A percentile compares a stretch with the other conserved stretches of the same genome.
phyloP scores from a whole-genome alignment of 2,329 filamentous ascomycete species.

The Hypoxylon sp. region DNA sequence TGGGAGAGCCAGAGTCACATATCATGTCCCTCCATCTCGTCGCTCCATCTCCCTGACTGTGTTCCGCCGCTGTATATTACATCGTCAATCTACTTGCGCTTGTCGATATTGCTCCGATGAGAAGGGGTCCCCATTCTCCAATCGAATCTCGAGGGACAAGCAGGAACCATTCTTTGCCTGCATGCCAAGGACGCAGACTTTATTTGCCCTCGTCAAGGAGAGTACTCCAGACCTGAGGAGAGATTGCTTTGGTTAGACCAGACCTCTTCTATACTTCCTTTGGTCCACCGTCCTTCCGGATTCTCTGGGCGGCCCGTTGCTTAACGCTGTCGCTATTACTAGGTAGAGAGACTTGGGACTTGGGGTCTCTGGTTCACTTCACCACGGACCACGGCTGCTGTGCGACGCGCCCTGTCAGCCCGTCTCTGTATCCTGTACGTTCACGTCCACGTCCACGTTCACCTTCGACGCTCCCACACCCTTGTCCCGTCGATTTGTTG shows the following conservation, averaged over 20 bases:
- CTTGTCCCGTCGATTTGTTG: conserved; percentile 45
- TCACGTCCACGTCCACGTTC: too few species aligned
- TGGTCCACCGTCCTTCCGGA: conserved; percentile 51
- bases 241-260: conserved; percentile 46
- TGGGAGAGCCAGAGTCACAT: conserved; percentile 39
- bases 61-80: conserved; percentile 52
- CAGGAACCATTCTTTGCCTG: conserved; percentile 48
- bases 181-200: conserved; percentile 51
- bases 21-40: conserved; percentile 39
- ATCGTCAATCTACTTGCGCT: conserved; percentile 53
- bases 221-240: conserved; percentile 38
- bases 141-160: conserved; percentile 47
- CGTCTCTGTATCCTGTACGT: conserved; percentile 43
- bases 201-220: conserved; percentile 42
- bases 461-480: conserved; percentile 45
- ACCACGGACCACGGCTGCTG: conserved; percentile 32
- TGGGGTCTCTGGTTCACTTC: conserved; percentile 37
- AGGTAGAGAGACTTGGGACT: too few species aligned
- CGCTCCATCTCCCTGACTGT: conserved; percentile 41
- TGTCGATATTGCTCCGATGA: conserved; percentile 52
- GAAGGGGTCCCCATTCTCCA: conserved; percentile 47
- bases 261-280: conserved; percentile 49
- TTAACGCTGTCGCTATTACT: conserved; percentile 45
- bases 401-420: conserved; percentile 41
- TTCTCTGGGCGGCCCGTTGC: conserved; percentile 42